These are phyloP conservation scores for Luvunga scandens DNA, from an alignment of 345 rosid species.

Conservation along the genomic window DNA sequence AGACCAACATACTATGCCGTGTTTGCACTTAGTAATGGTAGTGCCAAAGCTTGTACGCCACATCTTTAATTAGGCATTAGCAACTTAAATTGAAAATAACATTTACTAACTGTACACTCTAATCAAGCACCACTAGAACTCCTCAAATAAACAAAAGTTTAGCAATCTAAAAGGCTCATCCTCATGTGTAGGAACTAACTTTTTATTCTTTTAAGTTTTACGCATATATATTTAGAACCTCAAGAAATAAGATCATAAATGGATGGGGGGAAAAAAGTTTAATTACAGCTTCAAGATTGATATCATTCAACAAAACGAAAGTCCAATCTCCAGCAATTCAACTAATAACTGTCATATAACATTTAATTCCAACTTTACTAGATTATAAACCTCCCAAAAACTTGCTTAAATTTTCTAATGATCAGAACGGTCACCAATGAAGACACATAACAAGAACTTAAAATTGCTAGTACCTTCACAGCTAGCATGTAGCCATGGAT, in stretches of 20 bases:
- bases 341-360: background rate
- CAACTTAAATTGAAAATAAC: background rate
- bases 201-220: background rate
- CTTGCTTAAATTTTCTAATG: constrained; percentile 6
- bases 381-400: background rate
- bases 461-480: constrained; percentile 65
- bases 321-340: background rate
- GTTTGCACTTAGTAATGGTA: background rate
- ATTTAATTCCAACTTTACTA: background rate
- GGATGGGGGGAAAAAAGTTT: background rate
- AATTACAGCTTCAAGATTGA: background rate
- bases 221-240: background rate
- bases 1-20: background rate
- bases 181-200: background rate
- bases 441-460: constrained; percentile 11
- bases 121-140: background rate
- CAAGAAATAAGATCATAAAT: background rate
- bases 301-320: background rate
- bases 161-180: background rate
- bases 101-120: background rate
- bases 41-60: background rate
- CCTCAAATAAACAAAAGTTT: background rate
- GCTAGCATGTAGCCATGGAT: constrained; percentile 93
- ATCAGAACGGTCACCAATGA: background rate
- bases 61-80: background rate